Evolutionary conservation across 805 yeast genomes (phyloP).

Genomic region (Metschnikowia shivogae): DNA sequence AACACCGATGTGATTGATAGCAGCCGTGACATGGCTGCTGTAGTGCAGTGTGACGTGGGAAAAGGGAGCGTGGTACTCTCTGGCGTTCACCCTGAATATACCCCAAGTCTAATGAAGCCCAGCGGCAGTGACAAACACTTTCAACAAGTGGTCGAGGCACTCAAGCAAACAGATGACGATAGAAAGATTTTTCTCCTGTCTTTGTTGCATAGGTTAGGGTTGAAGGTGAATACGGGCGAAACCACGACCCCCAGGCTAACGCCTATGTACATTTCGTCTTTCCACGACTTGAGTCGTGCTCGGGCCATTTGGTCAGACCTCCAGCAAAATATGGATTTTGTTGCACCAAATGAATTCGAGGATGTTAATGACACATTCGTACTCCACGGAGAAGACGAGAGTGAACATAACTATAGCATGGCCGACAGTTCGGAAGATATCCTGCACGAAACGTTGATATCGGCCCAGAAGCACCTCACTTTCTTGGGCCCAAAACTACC

Average conservation of each 20-base stretch:
- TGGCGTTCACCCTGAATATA: constrained; percentile 90
- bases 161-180: constrained; percentile 41
- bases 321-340: constrained; percentile 32
- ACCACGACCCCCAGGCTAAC: constrained; percentile 61
- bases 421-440: constrained; percentile 13
- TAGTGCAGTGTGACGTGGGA: constrained; percentile 62
- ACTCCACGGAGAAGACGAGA: constrained; percentile 39
- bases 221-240: constrained; percentile 56
- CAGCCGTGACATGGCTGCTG: constrained; percentile 57
- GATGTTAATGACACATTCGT: constrained; percentile 57
- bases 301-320: constrained; percentile 33
- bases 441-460: constrained; percentile 13
- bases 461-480: constrained; percentile 51
- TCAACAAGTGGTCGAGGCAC: constrained; percentile 25
- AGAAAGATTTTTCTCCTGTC: constrained; percentile 56
- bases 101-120: constrained; percentile 46
- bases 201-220: constrained; percentile 56
- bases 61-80: constrained; percentile 70
- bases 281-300: constrained; percentile 28
- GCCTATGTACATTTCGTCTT: constrained; percentile 56
- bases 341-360: constrained; percentile 32
- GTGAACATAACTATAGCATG: constrained; percentile 16
- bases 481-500: constrained; percentile 45
- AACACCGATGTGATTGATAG: constrained; percentile 47
- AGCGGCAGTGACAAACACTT: constrained; percentile 27